Evolutionary conservation across 148 eudicot genomes (phyloP).

Genomic region (Pharnaceum exiguum): DNA sequence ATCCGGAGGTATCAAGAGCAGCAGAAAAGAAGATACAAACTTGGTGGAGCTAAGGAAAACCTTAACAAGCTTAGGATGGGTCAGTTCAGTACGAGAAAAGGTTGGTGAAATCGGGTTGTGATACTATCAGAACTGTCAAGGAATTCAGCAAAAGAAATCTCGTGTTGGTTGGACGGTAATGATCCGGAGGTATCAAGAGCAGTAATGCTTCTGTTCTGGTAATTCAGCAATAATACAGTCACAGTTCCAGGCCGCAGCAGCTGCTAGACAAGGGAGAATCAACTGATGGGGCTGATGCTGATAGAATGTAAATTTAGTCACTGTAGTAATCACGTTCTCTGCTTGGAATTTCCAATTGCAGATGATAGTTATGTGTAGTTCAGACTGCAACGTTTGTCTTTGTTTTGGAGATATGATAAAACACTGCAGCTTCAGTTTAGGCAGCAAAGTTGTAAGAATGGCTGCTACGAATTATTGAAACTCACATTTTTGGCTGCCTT

Average conservation of each 20-base stretch:
- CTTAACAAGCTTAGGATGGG: constrained; percentile 9
- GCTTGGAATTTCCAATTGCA: background rate
- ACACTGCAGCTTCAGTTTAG: too few relatives aligned
- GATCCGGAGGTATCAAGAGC: constrained; percentile 34
- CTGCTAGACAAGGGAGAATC: constrained; percentile 19
- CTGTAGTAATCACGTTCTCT: too few relatives aligned
- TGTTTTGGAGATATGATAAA: background rate
- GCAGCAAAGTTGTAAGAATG: too few relatives aligned
- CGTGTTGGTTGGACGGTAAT: constrained; percentile 56
- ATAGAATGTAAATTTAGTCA: constrained; percentile 8
- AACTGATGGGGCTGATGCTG: constrained; percentile 32
- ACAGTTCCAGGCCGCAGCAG: constrained; percentile 14
- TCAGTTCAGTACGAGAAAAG: constrained; percentile 51
- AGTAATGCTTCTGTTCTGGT: constrained; percentile 57
- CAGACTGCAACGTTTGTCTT: background rate
- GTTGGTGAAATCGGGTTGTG: constrained; percentile 29
- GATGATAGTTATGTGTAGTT: background rate
- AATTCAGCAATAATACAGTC: constrained; percentile 52
- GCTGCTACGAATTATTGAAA: too few relatives aligned
- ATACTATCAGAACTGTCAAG: constrained; percentile 23
- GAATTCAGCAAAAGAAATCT: constrained; percentile 40
- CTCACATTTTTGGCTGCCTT: too few relatives aligned
- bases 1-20: constrained; percentile 2
- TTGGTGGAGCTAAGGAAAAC: constrained; percentile 27
- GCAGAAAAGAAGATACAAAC: constrained; percentile 34